phyloP scores from a whole-genome alignment of 805 yeast species.

The Hemisphaericaspora nanyangensis region DNA sequence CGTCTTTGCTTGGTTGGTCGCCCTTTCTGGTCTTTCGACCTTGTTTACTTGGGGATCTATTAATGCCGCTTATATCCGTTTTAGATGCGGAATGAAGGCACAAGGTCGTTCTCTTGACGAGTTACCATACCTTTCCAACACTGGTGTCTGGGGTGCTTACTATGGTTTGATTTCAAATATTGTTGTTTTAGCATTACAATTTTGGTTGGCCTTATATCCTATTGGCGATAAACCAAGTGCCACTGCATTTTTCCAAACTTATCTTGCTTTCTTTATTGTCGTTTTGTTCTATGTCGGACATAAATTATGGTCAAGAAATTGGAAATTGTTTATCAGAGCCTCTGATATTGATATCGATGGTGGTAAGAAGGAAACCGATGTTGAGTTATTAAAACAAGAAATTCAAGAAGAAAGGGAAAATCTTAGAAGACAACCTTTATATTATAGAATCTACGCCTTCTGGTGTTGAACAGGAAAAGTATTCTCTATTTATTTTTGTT shows the following conservation, averaged over 20 bases:
- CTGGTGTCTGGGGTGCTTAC: constrained; percentile 36
- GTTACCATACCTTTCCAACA: constrained; percentile 51
- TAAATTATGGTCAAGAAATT: constrained; percentile 43
- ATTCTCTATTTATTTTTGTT: too few relatives aligned
- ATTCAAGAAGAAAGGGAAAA: constrained; percentile 40
- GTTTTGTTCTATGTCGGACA: constrained; percentile 48
- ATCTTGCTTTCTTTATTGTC: constrained; percentile 48
- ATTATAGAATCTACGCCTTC: constrained; percentile 18
- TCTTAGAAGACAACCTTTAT: constrained; percentile 17
- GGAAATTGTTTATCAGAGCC: constrained; percentile 34
- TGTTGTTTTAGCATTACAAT: constrained; percentile 27
- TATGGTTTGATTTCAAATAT: constrained; percentile 23
- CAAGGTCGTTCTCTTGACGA: constrained; percentile 43
- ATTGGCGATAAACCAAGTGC: constrained; percentile 27
- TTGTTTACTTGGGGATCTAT: constrained; percentile 35
- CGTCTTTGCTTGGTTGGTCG: constrained; percentile 35
- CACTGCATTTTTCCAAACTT: constrained; percentile 49
- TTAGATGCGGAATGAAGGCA: constrained; percentile 25
- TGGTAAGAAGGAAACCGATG: constrained; percentile 57
- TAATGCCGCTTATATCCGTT: constrained; percentile 29
- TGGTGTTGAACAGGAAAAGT: constrained; percentile 15
- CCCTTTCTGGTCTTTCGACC: constrained; percentile 33
- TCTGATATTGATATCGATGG: constrained; percentile 56
- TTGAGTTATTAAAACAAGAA: constrained; percentile 47
- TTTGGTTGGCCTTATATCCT: constrained; percentile 34